Evolutionary conservation across 192 early-diverging fungal genomes (phyloP).

Genomic region (Coemansia sp.): DNA sequence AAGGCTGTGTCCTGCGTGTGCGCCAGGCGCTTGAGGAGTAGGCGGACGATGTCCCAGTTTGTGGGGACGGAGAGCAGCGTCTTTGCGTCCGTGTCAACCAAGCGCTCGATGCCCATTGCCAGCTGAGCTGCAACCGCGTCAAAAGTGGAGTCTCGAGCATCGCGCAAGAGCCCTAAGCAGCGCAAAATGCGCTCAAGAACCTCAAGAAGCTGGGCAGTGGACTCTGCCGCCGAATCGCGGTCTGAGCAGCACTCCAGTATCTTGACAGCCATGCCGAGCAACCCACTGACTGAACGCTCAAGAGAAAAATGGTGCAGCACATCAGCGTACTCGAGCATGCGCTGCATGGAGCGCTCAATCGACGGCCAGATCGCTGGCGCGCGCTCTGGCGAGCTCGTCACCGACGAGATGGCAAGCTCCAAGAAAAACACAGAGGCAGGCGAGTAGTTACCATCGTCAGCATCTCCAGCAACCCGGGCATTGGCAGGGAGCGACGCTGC

Average conservation of each 20-base stretch:
- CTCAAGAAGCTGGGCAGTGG: slow-evolving; percentile 8
- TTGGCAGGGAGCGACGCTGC: not conserved
- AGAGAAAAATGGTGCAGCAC: slow-evolving; percentile 67
- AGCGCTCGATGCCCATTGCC: slow-evolving; percentile 27
- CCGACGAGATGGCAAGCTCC: slow-evolving; percentile 40
- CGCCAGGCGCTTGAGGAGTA: slow-evolving; percentile 45
- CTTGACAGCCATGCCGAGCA: slow-evolving; percentile 74
- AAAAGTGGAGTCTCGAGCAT: slow-evolving; percentile 57
- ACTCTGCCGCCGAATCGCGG: slow-evolving; percentile 11
- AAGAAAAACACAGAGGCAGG: slow-evolving; percentile 47
- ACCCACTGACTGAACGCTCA: slow-evolving; percentile 75
- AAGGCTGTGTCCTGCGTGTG: slow-evolving; percentile 20
- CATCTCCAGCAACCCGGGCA: not conserved
- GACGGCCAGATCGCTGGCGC: slow-evolving; percentile 59
- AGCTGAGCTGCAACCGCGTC: slow-evolving; percentile 40
- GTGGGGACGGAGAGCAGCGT: slow-evolving; percentile 13
- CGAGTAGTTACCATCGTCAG: slow-evolving; percentile 13
- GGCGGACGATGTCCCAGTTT: slow-evolving; percentile 46
- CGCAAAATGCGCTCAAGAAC: slow-evolving; percentile 40
- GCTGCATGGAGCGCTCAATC: slow-evolving; percentile 70
- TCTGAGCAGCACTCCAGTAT: slow-evolving; percentile 33
- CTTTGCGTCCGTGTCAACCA: slow-evolving; percentile 29
- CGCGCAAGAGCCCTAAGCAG: slow-evolving; percentile 56
- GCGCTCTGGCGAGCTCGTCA: slow-evolving; percentile 17
- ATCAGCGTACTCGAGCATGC: slow-evolving; percentile 70